A percentile compares a stretch with the other conserved stretches of the same genome.
These are phyloP conservation scores for Schizosaccharomyces osmophilus DNA, from an alignment of 805 yeast genomes.

Conservation along the genomic window DNA sequence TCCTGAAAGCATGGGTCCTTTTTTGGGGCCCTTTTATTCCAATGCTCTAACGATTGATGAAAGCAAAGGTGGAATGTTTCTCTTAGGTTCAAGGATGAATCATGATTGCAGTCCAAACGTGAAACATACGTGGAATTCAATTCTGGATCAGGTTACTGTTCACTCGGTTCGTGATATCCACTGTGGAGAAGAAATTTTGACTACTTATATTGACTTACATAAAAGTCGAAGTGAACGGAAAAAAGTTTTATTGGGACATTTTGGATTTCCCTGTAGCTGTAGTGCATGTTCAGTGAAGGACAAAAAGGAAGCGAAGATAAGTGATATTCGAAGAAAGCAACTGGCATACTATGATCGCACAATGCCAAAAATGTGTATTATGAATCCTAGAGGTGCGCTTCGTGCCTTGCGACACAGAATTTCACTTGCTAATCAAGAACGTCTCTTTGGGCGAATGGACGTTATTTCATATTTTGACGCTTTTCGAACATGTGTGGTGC, in stretches of 20 bases:
- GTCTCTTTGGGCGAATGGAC: not conserved
- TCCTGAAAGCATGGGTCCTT: not conserved
- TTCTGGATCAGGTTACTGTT: not conserved
- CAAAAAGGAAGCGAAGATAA: not conserved
- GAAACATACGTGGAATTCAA: not conserved
- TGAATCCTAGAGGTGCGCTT: not conserved
- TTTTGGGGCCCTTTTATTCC: not conserved
- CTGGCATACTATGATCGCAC: not conserved
- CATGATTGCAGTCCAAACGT: slow-evolving; percentile 1
- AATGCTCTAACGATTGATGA: not conserved
- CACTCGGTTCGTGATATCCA: not conserved
- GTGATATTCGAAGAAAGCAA: not conserved
- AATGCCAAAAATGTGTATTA: not conserved
- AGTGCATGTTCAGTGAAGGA: not conserved
- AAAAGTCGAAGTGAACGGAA: not conserved
- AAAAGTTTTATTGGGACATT: not conserved
- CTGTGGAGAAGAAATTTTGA: not conserved
- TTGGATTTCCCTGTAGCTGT: not conserved
- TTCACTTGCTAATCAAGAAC: not conserved
- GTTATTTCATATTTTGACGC: not conserved
- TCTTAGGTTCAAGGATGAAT: not conserved
- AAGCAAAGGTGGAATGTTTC: not conserved
- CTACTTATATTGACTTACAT: not conserved
- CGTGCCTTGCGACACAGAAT: not conserved
- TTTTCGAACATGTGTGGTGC: not conserved